A percentile compares a stretch with the other conserved stretches of the same genome.
phyloP scores from a whole-genome alignment of 2,329 filamentous ascomycete species.

The Trichoderma brevicompactum region DNA sequence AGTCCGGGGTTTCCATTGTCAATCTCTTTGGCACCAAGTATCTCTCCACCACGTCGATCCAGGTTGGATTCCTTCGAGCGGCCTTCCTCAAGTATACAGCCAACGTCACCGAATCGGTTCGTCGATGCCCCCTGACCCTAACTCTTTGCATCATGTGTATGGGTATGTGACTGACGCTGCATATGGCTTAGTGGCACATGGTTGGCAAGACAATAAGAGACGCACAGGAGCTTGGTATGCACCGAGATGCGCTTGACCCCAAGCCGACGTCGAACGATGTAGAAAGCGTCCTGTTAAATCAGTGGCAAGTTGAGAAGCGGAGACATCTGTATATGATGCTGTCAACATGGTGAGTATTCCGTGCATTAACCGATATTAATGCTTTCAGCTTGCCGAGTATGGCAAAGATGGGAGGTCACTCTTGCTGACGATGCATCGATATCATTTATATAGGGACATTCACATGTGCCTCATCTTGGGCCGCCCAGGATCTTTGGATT shows the following conservation, averaged over 20 bases:
- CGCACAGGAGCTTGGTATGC: conserved; percentile 65
- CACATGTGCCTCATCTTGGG: conserved; percentile 59
- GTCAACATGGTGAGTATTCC: conserved; percentile 46
- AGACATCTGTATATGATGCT: conserved; percentile 62
- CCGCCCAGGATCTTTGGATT: conserved; percentile 60
- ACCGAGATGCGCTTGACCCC: conserved; percentile 58
- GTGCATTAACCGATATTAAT: background rate
- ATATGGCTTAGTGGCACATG: conserved; percentile 54
- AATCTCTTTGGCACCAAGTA: conserved; percentile 60
- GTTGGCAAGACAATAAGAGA: conserved; percentile 62
- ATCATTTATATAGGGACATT: conserved; percentile 52
- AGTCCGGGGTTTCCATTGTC: conserved; percentile 58
- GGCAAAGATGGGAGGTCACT: background rate
- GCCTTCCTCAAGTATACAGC: conserved; percentile 63
- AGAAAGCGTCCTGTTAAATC: conserved; percentile 57
- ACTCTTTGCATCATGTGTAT: background rate
- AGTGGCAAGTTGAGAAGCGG: conserved; percentile 62
- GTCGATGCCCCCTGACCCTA: background rate
- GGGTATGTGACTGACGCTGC: background rate
- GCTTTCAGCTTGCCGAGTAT: background rate
- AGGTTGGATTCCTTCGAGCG: conserved; percentile 61
- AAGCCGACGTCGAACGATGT: conserved; percentile 51
- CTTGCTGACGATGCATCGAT: background rate
- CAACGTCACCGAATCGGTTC: conserved; percentile 60
- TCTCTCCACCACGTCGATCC: conserved; percentile 59